A percentile compares a stretch with the other conserved stretches of the same genome.
phyloP scores from a whole-genome alignment of 805 yeast species.

The Saturnispora diversa region DNA sequence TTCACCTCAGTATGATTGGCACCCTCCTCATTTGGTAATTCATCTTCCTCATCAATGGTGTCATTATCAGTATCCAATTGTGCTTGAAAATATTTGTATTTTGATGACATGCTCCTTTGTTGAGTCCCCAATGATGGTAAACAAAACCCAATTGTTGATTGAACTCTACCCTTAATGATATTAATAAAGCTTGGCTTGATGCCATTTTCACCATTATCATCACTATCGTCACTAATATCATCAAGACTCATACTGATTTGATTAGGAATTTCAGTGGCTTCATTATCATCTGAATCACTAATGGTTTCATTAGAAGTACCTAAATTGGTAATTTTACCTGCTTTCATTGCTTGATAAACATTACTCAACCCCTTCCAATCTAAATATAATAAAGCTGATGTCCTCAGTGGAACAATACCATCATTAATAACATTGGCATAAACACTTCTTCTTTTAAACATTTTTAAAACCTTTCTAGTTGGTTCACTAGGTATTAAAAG shows the following conservation, averaged over 20 bases:
- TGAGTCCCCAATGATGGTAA: constrained; percentile 27
- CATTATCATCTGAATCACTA: neutral
- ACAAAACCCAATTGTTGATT: constrained; percentile 38
- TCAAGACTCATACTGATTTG: constrained; percentile 14
- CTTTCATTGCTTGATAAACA: constrained; percentile 31
- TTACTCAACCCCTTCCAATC: constrained; percentile 73
- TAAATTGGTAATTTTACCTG: constrained; percentile 12
- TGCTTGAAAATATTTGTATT: constrained; percentile 29
- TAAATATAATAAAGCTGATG: constrained; percentile 74
- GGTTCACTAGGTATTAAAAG: constrained; percentile 71
- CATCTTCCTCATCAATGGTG: constrained; percentile 11
- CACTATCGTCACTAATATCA: constrained; percentile 5
- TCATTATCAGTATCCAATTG: constrained; percentile 1
- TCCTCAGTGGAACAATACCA: constrained; percentile 91
- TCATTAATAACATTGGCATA: constrained; percentile 90
- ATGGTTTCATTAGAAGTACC: neutral
- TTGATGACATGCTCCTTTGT: constrained; percentile 15
- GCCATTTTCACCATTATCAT: neutral
- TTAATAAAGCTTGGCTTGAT: constrained; percentile 7
- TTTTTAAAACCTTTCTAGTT: constrained; percentile 52
- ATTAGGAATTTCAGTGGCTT: constrained; percentile 27
- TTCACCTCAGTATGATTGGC: constrained; percentile 11
- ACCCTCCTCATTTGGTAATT: constrained; percentile 13
- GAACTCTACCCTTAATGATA: constrained; percentile 26
- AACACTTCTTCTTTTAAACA: constrained; percentile 63